Base-by-base conservation (phyloP, 257 asterid species). In the Solanum megistacrolobum region DNA sequence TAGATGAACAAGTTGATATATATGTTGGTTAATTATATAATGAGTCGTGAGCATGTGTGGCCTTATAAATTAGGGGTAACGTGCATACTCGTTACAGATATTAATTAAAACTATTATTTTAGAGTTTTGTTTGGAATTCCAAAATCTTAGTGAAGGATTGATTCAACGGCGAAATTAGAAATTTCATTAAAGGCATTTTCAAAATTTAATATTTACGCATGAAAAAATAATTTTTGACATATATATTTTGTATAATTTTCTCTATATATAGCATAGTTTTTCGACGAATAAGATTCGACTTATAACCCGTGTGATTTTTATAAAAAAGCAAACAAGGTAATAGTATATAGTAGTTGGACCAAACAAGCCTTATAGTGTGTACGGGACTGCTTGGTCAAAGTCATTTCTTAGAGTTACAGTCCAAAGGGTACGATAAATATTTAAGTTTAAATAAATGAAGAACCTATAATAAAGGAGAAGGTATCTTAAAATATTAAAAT, bases 1-100 rank as follows among this genome's bases (percentile, higher is more conserved):
- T 68, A 74, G 8, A 82, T 82, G 86, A 48, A 31, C 86, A 82
- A 82, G 43, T 82, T 48, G 86, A 48, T 29, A 82, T 82, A 82
- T 82, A 82, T 48, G 43, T 48, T 82, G 71, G 86, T 82, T 82
- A 48, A 48, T 82, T 82, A 48, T 48, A 29, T 82, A 46, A 31
- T 31, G 41, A 82, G 86, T 82, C 86, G 86, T 82, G 69, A 48
- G 43, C 86, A 48, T 31, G 86, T 48, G 43, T 48, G 16, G 86
- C 48, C 25, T 82, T 31, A 82, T 82, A 82, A 82, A 46, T 81
- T 43, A 31, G 48, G 31, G 31, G 31, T 82, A 38, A 82, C 86
- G 86, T 82, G 86, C 71, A 48, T 82, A 31, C 86, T 82, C 21
- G 7, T 48, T 82, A 82, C n/a, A 76, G 25, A n/a, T 76, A 48